Base-by-base conservation (phyloP, 306 rosid species). In the Quercus variabilis region DNA sequence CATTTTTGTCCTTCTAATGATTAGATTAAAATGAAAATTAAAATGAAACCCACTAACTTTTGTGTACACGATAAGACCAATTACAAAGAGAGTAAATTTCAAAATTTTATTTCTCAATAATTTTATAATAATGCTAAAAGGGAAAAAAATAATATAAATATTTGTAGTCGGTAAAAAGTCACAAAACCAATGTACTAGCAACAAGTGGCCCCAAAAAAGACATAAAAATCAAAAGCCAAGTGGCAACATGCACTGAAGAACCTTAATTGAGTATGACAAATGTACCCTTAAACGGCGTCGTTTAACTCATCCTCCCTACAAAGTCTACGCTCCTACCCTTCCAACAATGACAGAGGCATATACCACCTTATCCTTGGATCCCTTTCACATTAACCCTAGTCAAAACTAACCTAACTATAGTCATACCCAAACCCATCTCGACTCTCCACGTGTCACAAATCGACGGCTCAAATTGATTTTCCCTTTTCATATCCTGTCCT, bases 401-500 rank as follows among this genome's bases (percentile, higher is more conserved):
- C 71, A 79, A 77, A 33, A 49, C n/a, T 1, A 58, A 85, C 88
- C 73, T 60, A 86, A 86, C 92, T 89, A 71, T 26, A 59, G 92
- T 91, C 84, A 81, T 49, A 20, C 5, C 1, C 3, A 0, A 18
- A 5, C 55, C 51, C 41, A 15, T 5, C 19, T 11, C 0, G 23
- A 51, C 60, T 0, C 3, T 30, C 87, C 97, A 91, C 94, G 89
- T 82, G 86, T 78, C 56, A n/a, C 3, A 1, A 86, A 81, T 89
- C 21, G 59, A 89, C 89, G 96, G 92, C 68, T 4, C 74, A 41
- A 9, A 5, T 6, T 9, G 14, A 28, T 67, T 18, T 59, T 10
- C 46, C 7, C 14, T 60, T 11, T 74, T 38, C 74, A 49, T 49
- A 18, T 72, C 23, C 73, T 14, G 30, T 15, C 1, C 83, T 30